Evolutionary conservation across 75 land plant species (phyloP).

Genomic region (Chamaecyparis obtusa): DNA sequence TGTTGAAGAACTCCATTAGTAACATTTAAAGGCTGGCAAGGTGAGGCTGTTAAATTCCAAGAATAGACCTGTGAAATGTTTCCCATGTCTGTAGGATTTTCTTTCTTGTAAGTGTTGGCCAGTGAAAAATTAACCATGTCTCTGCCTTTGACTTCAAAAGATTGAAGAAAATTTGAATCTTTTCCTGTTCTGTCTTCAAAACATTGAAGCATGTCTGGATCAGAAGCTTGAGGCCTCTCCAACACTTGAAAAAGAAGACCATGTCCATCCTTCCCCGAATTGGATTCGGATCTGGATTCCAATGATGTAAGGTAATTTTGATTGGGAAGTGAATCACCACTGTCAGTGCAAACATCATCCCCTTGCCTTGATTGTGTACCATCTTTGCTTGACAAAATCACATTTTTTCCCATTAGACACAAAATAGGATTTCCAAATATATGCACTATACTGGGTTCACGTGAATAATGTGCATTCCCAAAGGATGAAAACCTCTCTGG

Average conservation of each 20-base stretch:
- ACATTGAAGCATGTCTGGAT: not conserved
- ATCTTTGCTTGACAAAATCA: not conserved
- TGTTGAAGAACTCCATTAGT: not conserved
- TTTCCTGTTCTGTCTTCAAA: not conserved
- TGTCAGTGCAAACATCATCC: not conserved
- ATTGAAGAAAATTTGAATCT: not conserved
- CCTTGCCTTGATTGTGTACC: not conserved
- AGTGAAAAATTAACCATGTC: not conserved
- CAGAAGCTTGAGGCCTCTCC: not conserved
- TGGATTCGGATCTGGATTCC: not conserved
- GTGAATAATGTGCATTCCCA: not conserved
- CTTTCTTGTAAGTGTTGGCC: not conserved
- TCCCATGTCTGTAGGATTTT: not conserved
- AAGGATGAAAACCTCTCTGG: not conserved
- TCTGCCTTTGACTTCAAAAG: not conserved
- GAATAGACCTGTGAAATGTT: not conserved
- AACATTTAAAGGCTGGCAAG: not conserved
- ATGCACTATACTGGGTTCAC: not conserved
- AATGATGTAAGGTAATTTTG: not conserved
- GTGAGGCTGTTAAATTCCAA: not conserved
- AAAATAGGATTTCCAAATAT: slow-evolving; percentile 14
- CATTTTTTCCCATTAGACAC: slow-evolving; percentile 3
- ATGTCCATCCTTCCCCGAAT: not conserved
- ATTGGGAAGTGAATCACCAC: not conserved
- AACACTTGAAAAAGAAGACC: not conserved